These are phyloP conservation scores for Lippia alba DNA, from an alignment of 305 asterid species.

Conservation along the genomic window DNA sequence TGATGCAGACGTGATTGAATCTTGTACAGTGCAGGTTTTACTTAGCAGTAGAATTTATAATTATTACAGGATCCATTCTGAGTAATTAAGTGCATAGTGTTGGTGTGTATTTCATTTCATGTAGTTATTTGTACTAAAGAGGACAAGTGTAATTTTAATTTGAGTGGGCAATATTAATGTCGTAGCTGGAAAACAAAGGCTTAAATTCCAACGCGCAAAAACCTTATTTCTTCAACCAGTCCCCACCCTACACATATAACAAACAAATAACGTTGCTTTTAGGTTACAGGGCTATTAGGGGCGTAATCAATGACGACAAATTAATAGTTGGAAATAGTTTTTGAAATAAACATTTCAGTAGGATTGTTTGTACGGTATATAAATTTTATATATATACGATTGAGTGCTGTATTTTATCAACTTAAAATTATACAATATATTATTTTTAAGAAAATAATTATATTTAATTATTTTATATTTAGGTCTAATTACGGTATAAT, in stretches of 20 bases:
- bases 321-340: neutral
- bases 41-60: neutral
- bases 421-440: too few relatives aligned
- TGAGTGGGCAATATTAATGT: neutral
- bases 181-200: neutral
- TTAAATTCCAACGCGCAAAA: slow-evolving; percentile 23
- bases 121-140: slow-evolving; percentile 12
- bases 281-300: slow-evolving; percentile 27
- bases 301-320: slow-evolving; percentile 27
- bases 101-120: too few relatives aligned
- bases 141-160: slow-evolving; percentile 12
- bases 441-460: too few relatives aligned
- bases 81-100: neutral
- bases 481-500: too few relatives aligned
- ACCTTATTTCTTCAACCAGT: slow-evolving; percentile 34
- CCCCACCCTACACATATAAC: slow-evolving; percentile 34
- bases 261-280: slow-evolving; percentile 12
- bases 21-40: slow-evolving; percentile 20
- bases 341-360: too few relatives aligned
- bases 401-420: too few relatives aligned
- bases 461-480: too few relatives aligned
- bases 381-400: too few relatives aligned
- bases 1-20: neutral
- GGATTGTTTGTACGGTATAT: too few relatives aligned
- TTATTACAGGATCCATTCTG: neutral